A percentile compares a stretch with the other conserved stretches of the same genome.
These are phyloP conservation scores for Spergularia bocconei DNA, from an alignment of 148 eudicot genomes.

Conservation along the genomic window DNA sequence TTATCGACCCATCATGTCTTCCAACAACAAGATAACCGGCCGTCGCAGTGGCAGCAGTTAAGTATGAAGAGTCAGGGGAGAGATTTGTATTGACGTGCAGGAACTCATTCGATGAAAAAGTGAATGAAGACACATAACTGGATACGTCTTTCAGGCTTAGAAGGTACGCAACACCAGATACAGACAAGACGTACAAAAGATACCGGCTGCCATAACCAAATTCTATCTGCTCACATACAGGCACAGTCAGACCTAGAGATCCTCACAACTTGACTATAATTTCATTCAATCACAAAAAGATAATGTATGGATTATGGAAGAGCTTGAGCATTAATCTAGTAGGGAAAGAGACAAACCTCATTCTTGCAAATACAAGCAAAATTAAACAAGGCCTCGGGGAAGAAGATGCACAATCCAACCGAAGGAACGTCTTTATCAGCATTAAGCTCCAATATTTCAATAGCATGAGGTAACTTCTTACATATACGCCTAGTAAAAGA, in stretches of 20 bases:
- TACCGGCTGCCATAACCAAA: conserved; percentile 47
- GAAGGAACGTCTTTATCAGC: conserved; percentile 53
- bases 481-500: conserved; percentile 65
- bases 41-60: conserved; percentile 62
- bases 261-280: background rate
- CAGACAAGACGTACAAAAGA: conserved; percentile 65
- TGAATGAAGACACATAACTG: conserved; percentile 50
- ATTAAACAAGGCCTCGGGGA: conserved; percentile 59
- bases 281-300: background rate
- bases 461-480: conserved; percentile 46
- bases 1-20: conserved; percentile 79
- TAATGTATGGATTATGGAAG: background rate
- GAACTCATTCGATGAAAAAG: conserved; percentile 54
- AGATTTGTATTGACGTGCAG: conserved; percentile 44
- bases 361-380: conserved; percentile 71
- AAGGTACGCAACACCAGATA: conserved; percentile 68
- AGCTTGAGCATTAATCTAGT: background rate
- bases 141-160: conserved; percentile 48
- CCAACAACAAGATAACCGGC: conserved; percentile 72
- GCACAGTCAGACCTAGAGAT: conserved; percentile 1
- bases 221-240: conserved; percentile 39
- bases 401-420: conserved; percentile 64
- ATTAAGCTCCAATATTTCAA: conserved; percentile 64
- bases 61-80: conserved; percentile 51
- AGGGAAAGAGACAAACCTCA: conserved; percentile 44